A percentile compares a stretch with the other conserved stretches of the same genome.
Evolutionary conservation across 305 asterid species (phyloP).

Genomic region (Lippia alba): DNA sequence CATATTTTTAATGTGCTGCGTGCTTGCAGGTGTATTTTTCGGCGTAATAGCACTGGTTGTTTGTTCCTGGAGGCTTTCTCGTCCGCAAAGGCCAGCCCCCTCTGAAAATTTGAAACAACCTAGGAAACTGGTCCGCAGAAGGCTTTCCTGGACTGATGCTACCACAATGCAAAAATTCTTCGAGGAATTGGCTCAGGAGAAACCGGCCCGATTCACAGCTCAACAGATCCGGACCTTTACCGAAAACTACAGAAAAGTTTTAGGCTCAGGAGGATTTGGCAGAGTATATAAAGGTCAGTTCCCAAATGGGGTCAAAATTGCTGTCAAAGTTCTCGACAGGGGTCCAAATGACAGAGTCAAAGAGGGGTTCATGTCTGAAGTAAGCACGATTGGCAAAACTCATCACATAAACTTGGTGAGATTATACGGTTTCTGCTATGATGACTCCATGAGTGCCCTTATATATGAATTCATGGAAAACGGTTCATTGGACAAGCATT

Average conservation of each 20-base stretch:
- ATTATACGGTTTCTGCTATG: conserved; percentile 43
- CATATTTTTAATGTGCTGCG: neutral
- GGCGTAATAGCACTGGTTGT: conserved; percentile 10
- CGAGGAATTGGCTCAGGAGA: conserved; percentile 39
- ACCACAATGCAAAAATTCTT: conserved; percentile 44
- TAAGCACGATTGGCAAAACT: conserved; percentile 49
- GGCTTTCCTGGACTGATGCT: too few species aligned
- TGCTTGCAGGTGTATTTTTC: conserved; percentile 9
- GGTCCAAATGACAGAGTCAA: conserved; percentile 30
- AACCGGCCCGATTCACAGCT: conserved; percentile 46
- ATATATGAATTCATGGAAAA: conserved; percentile 47
- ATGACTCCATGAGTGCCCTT: conserved; percentile 39
- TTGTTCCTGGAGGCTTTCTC: too few species aligned
- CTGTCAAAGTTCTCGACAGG: conserved; percentile 50
- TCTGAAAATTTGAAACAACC: too few species aligned
- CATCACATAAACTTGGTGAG: conserved; percentile 43
- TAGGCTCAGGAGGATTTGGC: conserved; percentile 52
- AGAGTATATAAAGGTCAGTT: conserved; percentile 49
- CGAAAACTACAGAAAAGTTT: conserved; percentile 29
- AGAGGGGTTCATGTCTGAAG: conserved; percentile 53
- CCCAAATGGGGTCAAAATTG: conserved; percentile 51
- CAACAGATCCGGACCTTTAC: conserved; percentile 42
- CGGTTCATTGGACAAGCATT: conserved; percentile 45
- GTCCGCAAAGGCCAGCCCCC: too few species aligned
- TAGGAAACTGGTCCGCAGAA: too few species aligned